Evolutionary conservation across 495 filamentous ascomycete species (phyloP).

Genomic region (Astrothelium subdiscretum): DNA sequence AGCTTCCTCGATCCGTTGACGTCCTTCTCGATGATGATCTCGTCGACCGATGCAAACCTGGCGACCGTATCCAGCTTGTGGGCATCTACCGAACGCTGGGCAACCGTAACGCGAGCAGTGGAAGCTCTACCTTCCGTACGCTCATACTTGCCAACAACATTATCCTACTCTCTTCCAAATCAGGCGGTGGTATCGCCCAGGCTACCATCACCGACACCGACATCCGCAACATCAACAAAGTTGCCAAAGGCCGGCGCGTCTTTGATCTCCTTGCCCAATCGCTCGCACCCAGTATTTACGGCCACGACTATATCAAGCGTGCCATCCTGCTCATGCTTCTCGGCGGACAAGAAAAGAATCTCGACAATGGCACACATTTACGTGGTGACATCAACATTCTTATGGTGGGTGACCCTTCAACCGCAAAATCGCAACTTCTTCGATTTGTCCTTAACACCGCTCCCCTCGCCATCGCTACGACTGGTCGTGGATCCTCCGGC

Average conservation of each 20-base stretch:
- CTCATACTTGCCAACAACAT: conserved; percentile 90
- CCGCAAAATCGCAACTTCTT: conserved; percentile 93
- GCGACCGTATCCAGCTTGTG: conserved; percentile 90
- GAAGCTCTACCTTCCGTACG: conserved; percentile 86
- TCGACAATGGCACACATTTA: conserved; percentile 96
- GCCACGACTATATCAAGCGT: conserved; percentile 97
- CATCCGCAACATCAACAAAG: conserved; percentile 96
- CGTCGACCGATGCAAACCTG: conserved; percentile 89
- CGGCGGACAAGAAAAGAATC: conserved; percentile 97
- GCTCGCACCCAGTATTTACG: conserved; percentile 93
- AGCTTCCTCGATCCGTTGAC: conserved; percentile 93
- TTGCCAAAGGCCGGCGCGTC: conserved; percentile 87
- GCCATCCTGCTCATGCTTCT: conserved; percentile 94
- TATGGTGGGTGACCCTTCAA: conserved; percentile 98
- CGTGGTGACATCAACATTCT: conserved; percentile 98
- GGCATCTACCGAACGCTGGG: conserved; percentile 88
- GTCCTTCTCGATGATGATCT: conserved; percentile 95
- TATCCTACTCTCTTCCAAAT: conserved; percentile 89
- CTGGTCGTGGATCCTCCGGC: conserved; percentile 91
- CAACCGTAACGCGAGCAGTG: conserved; percentile 79
- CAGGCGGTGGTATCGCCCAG: conserved; percentile 85
- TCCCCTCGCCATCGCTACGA: conserved; percentile 92
- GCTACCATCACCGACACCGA: conserved; percentile 93
- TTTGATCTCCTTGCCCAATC: conserved; percentile 93
- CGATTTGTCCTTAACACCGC: conserved; percentile 97